phyloP scores from a whole-genome alignment of 2,329 filamentous ascomycete genomes.

The Fonsecaea pugnacius region DNA sequence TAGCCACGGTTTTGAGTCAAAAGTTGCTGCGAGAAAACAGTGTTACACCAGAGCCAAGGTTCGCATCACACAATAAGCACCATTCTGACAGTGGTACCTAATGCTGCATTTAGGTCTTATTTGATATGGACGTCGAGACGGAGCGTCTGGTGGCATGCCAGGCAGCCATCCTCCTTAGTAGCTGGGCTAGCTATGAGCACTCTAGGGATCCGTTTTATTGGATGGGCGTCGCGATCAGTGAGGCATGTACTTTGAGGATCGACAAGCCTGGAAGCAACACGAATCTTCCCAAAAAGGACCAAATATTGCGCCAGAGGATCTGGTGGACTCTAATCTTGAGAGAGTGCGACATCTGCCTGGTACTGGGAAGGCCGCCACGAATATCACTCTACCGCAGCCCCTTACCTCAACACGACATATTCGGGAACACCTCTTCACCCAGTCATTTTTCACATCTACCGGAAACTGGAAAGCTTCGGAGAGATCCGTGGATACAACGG shows the following conservation, averaged over 20 bases:
- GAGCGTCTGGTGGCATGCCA: conserved; percentile 18
- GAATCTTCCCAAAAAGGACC: conserved; percentile 7
- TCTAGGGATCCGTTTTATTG: conserved; percentile 14
- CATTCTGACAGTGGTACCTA: neutral
- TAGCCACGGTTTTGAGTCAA: conserved; percentile 17
- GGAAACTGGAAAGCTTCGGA: conserved; percentile 15
- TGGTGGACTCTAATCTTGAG: conserved; percentile 19
- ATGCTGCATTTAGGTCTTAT: conserved; percentile 10
- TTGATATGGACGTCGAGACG: conserved; percentile 20
- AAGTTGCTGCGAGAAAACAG: conserved; percentile 14
- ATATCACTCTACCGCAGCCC: conserved; percentile 8
- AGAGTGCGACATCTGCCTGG: conserved; percentile 19
- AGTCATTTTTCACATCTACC: conserved; percentile 9
- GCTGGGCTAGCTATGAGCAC: conserved; percentile 14
- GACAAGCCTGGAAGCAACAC: neutral
- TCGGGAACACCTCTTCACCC: neutral
- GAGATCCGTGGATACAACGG: conserved; percentile 12
- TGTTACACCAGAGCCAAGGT: conserved; percentile 24
- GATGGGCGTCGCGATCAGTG: conserved; percentile 15
- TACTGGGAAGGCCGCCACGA: conserved; percentile 12
- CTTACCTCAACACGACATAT: conserved; percentile 8
- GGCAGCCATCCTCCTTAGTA: conserved; percentile 19
- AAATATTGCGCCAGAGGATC: conserved; percentile 8
- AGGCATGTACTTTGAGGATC: conserved; percentile 10
- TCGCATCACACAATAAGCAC: neutral